Evolutionary conservation across 305 asterid species (phyloP).

Genomic region (Petunia hybrid): DNA sequence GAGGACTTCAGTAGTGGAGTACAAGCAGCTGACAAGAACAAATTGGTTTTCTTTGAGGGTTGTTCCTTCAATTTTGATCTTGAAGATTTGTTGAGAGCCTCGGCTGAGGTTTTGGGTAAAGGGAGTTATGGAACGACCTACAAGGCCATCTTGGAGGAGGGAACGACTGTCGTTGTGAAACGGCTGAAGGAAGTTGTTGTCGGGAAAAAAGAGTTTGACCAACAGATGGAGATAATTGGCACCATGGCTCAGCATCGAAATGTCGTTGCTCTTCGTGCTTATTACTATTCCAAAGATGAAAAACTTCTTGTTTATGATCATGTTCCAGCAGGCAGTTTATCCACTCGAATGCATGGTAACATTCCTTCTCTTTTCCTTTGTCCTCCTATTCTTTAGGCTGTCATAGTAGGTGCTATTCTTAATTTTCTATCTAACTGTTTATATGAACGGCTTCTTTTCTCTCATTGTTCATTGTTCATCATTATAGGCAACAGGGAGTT

Average conservation of each 20-base stretch:
- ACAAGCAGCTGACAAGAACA: slow-evolving; percentile 67
- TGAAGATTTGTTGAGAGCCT: slow-evolving; percentile 80
- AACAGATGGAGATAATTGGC: slow-evolving; percentile 71
- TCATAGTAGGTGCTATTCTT: neutral
- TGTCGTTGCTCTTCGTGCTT: slow-evolving; percentile 68
- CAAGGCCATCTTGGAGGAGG: slow-evolving; percentile 72
- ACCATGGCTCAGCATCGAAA: slow-evolving; percentile 60
- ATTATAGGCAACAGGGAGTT: slow-evolving; percentile 60
- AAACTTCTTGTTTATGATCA: slow-evolving; percentile 70
- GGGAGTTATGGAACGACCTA: slow-evolving; percentile 81
- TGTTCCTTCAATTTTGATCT: slow-evolving; percentile 63
- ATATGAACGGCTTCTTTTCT: neutral
- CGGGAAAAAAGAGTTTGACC: slow-evolving; percentile 70
- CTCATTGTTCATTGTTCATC: slow-evolving; percentile 29
- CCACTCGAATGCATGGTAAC: slow-evolving; percentile 68
- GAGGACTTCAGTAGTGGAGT: slow-evolving; percentile 70
- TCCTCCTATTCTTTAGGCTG: neutral
- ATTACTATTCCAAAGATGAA: slow-evolving; percentile 81
- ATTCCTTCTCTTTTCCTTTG: neutral
- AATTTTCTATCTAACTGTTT: neutral
- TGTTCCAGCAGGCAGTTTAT: slow-evolving; percentile 64
- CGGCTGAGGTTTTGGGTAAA: slow-evolving; percentile 88
- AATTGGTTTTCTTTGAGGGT: slow-evolving; percentile 65
- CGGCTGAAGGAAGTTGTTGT: slow-evolving; percentile 67
- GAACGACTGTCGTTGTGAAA: slow-evolving; percentile 71